Evolutionary conservation across 1,284 basidiomycete species (phyloP).

Genomic region (Boletus semigastroideus): DNA sequence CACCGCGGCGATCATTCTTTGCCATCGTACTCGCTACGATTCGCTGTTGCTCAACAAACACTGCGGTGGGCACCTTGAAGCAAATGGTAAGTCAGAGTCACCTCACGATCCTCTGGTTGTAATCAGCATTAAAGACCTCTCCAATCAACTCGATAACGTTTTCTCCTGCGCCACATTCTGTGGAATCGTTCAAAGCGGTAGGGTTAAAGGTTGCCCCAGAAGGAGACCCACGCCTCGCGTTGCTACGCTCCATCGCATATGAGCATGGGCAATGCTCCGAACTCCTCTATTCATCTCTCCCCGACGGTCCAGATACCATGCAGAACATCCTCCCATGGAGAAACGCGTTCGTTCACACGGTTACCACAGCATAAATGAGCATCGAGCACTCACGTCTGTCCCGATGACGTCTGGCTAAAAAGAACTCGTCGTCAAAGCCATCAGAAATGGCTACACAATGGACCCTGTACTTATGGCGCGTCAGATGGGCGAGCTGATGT

Average conservation of each 20-base stretch:
- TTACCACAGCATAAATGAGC: neutral
- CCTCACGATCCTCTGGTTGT: neutral
- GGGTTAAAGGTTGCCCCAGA: neutral
- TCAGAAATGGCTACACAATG: neutral
- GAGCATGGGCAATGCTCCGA: neutral
- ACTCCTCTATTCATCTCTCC: neutral
- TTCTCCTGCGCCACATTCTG: neutral
- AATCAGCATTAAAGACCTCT: neutral
- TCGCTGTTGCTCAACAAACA: neutral
- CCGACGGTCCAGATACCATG: neutral
- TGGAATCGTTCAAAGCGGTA: neutral
- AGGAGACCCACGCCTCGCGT: neutral
- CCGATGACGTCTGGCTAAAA: neutral
- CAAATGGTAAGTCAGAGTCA: neutral
- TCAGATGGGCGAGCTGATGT: neutral
- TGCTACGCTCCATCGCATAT: neutral
- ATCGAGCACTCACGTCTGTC: neutral
- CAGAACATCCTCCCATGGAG: neutral
- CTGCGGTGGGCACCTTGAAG: neutral
- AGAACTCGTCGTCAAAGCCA: neutral
- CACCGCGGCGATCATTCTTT: no score
- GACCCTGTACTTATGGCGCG: neutral
- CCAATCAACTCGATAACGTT: neutral
- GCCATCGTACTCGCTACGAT: no score
- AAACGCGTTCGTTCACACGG: neutral